Conservation (phyloP, 140 eudicot genomes). For the Erigeron philadelphicus region DNA sequence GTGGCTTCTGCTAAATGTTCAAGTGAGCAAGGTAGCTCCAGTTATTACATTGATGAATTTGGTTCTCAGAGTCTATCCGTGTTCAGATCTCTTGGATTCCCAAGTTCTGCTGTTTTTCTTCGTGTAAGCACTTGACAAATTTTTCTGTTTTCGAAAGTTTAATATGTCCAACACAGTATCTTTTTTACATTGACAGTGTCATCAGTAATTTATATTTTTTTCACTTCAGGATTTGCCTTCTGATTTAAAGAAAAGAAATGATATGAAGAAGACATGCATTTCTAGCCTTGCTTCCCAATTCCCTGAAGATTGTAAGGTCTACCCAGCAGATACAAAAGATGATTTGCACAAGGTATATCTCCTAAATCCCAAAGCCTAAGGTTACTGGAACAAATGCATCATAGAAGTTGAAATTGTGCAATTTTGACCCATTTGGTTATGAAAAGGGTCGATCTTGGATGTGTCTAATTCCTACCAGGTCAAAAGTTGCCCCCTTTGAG, state of each 20-base stretch:
- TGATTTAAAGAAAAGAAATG: conserved; percentile 62
- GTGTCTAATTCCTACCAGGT: neutral
- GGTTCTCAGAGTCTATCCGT: conserved; percentile 92
- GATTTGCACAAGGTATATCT: conserved; percentile 76
- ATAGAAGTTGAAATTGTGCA: no score
- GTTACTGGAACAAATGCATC: no score
- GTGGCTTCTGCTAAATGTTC: conserved; percentile 78
- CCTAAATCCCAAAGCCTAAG: neutral
- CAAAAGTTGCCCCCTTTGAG: neutral
- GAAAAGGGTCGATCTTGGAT: neutral
- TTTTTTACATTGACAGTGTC: neutral
- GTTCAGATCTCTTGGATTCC: conserved; percentile 80
- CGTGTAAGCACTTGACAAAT: conserved; percentile 49
- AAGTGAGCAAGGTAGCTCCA: conserved; percentile 39
- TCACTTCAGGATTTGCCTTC: conserved; percentile 62
- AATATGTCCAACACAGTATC: conserved; percentile 9
- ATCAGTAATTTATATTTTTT: conserved; percentile 1
- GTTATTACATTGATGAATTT: conserved; percentile 66
- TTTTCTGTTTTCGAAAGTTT: neutral
- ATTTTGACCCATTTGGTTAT: neutral
- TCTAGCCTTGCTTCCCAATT: conserved; percentile 74
- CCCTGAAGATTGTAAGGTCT: conserved; percentile 90
- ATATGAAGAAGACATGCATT: conserved; percentile 60
- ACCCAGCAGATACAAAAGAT: conserved; percentile 77
- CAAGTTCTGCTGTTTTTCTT: conserved; percentile 71